phyloP scores from a whole-genome alignment of 2,329 filamentous ascomycete species.

The Colletotrichum tabaci region DNA sequence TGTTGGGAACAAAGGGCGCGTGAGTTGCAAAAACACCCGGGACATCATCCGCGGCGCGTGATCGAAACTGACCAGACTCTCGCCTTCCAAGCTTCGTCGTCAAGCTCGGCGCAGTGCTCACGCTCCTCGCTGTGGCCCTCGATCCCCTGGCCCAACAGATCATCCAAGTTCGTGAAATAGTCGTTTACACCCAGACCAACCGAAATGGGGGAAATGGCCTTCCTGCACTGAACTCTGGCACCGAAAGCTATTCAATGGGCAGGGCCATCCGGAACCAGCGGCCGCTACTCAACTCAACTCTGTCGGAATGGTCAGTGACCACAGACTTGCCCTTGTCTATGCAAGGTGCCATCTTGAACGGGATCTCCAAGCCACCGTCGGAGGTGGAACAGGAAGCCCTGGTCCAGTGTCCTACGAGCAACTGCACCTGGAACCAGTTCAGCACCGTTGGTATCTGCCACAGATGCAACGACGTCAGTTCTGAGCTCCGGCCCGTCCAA shows the following conservation, averaged over 20 bases:
- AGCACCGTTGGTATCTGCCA: constrained; percentile 43
- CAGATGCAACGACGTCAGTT: constrained; percentile 42
- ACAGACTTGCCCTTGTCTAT: constrained; percentile 4
- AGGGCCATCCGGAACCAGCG: not conserved
- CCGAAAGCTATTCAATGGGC: not conserved
- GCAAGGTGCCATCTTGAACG: constrained; percentile 37
- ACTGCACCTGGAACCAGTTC: constrained; percentile 44
- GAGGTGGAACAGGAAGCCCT: constrained; percentile 24
- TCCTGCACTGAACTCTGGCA: not conserved
- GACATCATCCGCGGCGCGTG: not conserved
- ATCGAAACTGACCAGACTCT: not conserved
- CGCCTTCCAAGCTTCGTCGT: not conserved
- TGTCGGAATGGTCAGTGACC: not conserved
- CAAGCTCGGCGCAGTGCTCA: constrained; percentile 16
- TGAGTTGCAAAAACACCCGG: not conserved
- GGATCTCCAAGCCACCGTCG: constrained; percentile 19
- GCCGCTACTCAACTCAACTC: constrained; percentile 3
- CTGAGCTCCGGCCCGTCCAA: constrained; percentile 21
- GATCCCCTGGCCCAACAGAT: constrained; percentile 32
- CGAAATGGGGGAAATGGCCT: not conserved
- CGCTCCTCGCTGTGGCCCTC: constrained; percentile 17
- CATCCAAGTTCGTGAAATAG: not conserved
- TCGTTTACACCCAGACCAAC: constrained; percentile 9
- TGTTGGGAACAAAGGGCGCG: not conserved
- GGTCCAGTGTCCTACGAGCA: constrained; percentile 39